A percentile compares a stretch with the other conserved stretches of the same genome.
Conservation (phyloP, 805 yeast species). For the Pichia deserticola region DNA sequence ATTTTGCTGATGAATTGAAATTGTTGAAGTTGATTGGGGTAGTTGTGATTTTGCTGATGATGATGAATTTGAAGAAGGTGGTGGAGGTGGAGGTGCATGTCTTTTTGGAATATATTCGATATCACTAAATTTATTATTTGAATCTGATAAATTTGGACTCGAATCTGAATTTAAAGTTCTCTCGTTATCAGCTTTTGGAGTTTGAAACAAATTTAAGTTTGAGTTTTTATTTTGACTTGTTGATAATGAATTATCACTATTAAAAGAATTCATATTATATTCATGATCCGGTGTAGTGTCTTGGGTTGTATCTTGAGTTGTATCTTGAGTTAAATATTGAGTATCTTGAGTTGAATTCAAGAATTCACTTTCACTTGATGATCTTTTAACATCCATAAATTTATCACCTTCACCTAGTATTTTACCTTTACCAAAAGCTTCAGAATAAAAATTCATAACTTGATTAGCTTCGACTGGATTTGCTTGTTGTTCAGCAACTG, state of each 20-base stretch:
- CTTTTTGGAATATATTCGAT: constrained; percentile 28
- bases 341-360: constrained; percentile 9
- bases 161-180: constrained; percentile 6
- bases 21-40: background rate
- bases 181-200: constrained; percentile 4
- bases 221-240: background rate
- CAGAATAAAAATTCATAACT: constrained; percentile 24
- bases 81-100: constrained; percentile 32
- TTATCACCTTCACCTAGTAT: constrained; percentile 16
- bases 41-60: background rate
- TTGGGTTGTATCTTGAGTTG: constrained; percentile 1
- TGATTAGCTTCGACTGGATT: constrained; percentile 81
- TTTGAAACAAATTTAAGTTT: background rate
- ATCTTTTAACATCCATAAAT: constrained; percentile 21
- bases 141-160: background rate
- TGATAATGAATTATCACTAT: constrained; percentile 5
- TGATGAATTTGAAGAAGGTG: constrained; percentile 13
- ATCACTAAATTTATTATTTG: background rate
- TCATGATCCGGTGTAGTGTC: background rate
- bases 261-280: background rate
- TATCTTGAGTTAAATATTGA: background rate
- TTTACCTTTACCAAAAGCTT: constrained; percentile 13
- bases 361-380: constrained; percentile 14
- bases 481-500: constrained; percentile 79
- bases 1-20: too few relatives aligned